Evolutionary conservation across 345 rosid genomes (phyloP), one percentile per base, ranked within the genome.

Genomic region (Bruguiera sexangula): DNA sequence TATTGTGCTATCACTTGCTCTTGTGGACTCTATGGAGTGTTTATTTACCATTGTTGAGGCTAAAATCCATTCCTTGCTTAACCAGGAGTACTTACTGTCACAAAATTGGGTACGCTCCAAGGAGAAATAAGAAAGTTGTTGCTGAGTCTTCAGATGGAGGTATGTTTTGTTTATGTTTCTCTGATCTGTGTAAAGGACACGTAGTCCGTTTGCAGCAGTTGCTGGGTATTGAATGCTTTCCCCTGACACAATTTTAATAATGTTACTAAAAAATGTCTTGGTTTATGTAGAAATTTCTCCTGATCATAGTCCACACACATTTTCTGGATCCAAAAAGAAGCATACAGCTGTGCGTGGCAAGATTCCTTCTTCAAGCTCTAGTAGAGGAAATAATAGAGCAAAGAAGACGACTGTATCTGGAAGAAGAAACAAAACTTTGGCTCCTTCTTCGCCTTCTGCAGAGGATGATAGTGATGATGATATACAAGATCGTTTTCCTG

Each of bases 101-200:
- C 76, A 76, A 70, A 78, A 88, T 94, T 81, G 97, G 98, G 52
- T 94, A 94, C 82, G 90, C 89, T 65, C 80, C 89, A 15, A 69
- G 88, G 31, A 81, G 82, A 74, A 79, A 72, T 65, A 82, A 73
- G 83, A 87, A 76, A 71, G 37, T 22, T 26, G 15, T 51, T 37
- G 46, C 60, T n/a, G 86, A 68, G 30, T 65, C 76, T 79, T 67
- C 55, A 72, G 76, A 66, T 51, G 55, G 54, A 82, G 94, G 97
- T 94, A 74, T 52, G 37, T 27, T 63, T 19, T 58, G 52, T 7
- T 9, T 65, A 34, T 8, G 59, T 62, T 60, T 75, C 50, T 70
- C 50, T 75, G 37, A 27, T 76, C 43, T 50, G 0, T 36, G 55
- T 68, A 29, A 60, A 20, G 4, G 22, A 55, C 67, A 21, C 65